Evolutionary conservation across 208 protist species (phyloP).

Genomic region (Trypanosoma boissoni): DNA sequence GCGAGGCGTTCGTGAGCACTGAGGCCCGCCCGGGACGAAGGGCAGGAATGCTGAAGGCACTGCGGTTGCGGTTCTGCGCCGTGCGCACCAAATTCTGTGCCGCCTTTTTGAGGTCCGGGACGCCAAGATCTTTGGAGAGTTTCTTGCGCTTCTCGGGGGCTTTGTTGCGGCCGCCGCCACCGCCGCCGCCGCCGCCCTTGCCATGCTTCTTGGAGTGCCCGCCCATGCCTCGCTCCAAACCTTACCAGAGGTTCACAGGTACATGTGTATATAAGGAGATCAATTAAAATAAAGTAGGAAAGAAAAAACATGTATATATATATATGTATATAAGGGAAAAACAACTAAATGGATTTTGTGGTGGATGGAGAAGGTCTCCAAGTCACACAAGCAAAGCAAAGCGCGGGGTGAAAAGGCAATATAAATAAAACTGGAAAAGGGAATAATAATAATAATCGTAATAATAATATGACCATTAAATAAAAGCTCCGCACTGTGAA

Average conservation of each 20-base stretch:
- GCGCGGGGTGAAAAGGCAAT: neutral
- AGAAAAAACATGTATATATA: conserved; percentile 2
- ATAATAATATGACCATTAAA: neutral
- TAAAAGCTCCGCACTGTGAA: too few relatives aligned
- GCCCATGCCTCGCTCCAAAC: conserved; percentile 48
- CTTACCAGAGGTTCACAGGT: neutral
- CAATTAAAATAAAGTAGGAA: conserved; percentile 1
- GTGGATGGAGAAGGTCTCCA: neutral
- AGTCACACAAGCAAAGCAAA: neutral
- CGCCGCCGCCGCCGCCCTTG: conserved; percentile 62
- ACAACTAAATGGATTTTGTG: too few relatives aligned
- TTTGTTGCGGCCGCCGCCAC: conserved; percentile 26
- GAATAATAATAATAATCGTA: neutral
- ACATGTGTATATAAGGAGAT: neutral
- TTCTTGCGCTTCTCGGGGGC: conserved; percentile 37
- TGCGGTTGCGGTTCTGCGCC: conserved; percentile 57
- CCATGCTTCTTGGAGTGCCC: conserved; percentile 87
- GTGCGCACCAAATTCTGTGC: conserved; percentile 61
- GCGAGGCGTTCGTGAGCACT: neutral
- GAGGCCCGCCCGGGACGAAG: conserved; percentile 12
- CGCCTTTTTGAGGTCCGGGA: conserved; percentile 73
- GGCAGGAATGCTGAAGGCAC: conserved; percentile 61
- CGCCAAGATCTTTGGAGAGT: conserved; percentile 72
- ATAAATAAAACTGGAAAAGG: neutral
- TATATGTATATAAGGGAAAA: conserved; percentile 8